Base-by-base conservation (phyloP, 257 asterid species). In the Voacanga thouarsii region DNA sequence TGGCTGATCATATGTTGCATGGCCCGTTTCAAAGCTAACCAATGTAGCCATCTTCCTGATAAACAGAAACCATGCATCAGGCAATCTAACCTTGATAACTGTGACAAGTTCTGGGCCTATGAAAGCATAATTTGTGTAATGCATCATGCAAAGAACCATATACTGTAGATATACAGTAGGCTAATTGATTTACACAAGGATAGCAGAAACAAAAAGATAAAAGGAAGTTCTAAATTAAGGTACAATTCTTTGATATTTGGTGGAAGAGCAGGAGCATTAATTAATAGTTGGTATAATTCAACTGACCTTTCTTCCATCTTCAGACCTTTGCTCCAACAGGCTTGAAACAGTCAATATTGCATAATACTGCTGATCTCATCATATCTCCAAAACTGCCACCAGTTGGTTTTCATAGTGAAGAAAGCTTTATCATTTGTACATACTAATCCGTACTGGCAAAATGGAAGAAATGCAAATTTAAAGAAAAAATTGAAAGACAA, bases 321-420 rank as follows among this genome's bases (percentile, higher is more conserved):
- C 92, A 87, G 86, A 84, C 88, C 85, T 87, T 89, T 59, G 96
- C 86, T 81, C 92, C 90, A 68, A 85, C 88, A 21, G 99, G 99
- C 88, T 91, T 91, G 93, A 95, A 95, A 83, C 99, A 95, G 86
- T 89, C 90, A 76, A 93, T 93, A 84, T 95, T 93, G 96, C 98
- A 90, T 81, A 95, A 86, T 75, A 90, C 98, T 59, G 99, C 98
- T 37, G 99, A 95, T 84, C 85, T 91, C 99, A 95, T 91, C 89
- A 95, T 88, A 26, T 88, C 94, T 82, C 99, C 98, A 69, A 95
- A 90, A 83, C 99, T 92, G 96, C 87, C 89, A 89, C 69, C 77
- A 86, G 75, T 80, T 56, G 83, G 84, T 78, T 84, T 81, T 77
- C 81, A 81, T 79, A 76, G 88, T 90, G 80, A 80, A 83, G 77